Evolutionary conservation across 768 basidiomycete genomes (phyloP).

Genomic region (Leucocoprinus sp.): DNA sequence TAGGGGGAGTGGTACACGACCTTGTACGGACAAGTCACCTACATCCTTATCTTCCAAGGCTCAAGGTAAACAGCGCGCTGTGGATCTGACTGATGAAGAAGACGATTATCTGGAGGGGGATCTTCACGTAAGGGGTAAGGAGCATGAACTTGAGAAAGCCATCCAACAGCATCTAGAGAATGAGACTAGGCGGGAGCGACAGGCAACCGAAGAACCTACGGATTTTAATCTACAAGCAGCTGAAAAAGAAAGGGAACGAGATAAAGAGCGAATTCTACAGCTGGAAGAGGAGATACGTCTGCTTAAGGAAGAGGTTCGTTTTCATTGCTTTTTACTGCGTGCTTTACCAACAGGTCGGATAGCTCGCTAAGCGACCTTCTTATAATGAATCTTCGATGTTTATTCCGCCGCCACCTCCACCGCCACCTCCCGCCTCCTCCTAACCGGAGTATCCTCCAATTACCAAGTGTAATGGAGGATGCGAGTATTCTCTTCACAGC

Average conservation of each 20-base stretch:
- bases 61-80: slow-evolving; percentile 41
- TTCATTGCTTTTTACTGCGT: not conserved
- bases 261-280: slow-evolving; percentile 54
- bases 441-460: slow-evolving; percentile 23
- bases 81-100: slow-evolving; percentile 16
- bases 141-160: slow-evolving; percentile 52
- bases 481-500: slow-evolving; percentile 36
- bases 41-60: slow-evolving; percentile 13
- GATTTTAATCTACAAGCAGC: slow-evolving; percentile 18
- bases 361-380: slow-evolving; percentile 40
- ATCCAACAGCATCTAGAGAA: slow-evolving; percentile 41
- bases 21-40: not conserved
- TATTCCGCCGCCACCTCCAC: slow-evolving; percentile 29
- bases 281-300: slow-evolving; percentile 60
- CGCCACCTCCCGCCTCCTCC: slow-evolving; percentile 38
- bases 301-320: slow-evolving; percentile 48
- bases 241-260: slow-evolving; percentile 37
- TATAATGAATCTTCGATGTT: slow-evolving; percentile 15
- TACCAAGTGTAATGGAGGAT: slow-evolving; percentile 25
- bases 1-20: slow-evolving; percentile 21
- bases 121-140: slow-evolving; percentile 47
- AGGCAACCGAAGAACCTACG: slow-evolving; percentile 16
- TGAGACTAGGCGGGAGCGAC: slow-evolving; percentile 30
- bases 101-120: slow-evolving; percentile 22
- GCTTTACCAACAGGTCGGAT: not conserved